Conservation (phyloP, 2,329 filamentous ascomycete genomes). For the Diaporthe capsici region DNA sequence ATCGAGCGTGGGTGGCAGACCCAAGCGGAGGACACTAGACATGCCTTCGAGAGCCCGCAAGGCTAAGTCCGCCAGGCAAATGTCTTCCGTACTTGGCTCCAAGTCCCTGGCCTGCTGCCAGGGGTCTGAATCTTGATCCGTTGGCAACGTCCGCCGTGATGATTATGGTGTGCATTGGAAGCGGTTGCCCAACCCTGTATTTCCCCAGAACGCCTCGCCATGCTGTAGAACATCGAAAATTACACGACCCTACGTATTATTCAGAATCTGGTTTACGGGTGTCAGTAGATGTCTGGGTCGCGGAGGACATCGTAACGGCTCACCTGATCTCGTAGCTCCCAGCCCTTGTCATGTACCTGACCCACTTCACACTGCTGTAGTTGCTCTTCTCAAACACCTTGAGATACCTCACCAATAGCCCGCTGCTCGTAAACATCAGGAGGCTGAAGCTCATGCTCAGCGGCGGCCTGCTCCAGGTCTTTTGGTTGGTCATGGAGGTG, state of each 20-base stretch:
- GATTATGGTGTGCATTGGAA: constrained; percentile 16
- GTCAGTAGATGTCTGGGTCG: neutral
- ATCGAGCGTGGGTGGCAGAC: neutral
- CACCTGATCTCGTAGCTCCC: constrained; percentile 97
- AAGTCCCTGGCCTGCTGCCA: neutral
- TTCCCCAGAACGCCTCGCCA: constrained; percentile 36
- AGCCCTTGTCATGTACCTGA: constrained; percentile 97
- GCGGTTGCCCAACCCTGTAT: neutral
- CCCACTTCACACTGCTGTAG: constrained; percentile 99
- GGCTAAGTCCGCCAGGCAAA: neutral
- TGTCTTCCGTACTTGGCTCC: neutral
- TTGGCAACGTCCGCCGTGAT: neutral
- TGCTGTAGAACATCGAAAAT: constrained; percentile 23
- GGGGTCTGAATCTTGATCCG: neutral
- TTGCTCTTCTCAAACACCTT: constrained; percentile 99
- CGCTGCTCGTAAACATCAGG: constrained; percentile 98
- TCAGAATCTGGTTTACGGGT: constrained; percentile 26
- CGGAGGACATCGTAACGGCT: constrained; percentile 48
- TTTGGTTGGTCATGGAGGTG: constrained; percentile 98
- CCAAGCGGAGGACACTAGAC: neutral
- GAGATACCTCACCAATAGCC: constrained; percentile 90
- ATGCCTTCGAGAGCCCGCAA: neutral
- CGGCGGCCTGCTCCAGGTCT: constrained; percentile 95
- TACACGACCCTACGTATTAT: neutral
- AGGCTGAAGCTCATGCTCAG: constrained; percentile 92